Percentiles rank a stretch among this genome's conserved stretches.
Conservation (phyloP, 2,329 filamentous ascomycete genomes). For the Sordariomycetes sp. region DNA sequence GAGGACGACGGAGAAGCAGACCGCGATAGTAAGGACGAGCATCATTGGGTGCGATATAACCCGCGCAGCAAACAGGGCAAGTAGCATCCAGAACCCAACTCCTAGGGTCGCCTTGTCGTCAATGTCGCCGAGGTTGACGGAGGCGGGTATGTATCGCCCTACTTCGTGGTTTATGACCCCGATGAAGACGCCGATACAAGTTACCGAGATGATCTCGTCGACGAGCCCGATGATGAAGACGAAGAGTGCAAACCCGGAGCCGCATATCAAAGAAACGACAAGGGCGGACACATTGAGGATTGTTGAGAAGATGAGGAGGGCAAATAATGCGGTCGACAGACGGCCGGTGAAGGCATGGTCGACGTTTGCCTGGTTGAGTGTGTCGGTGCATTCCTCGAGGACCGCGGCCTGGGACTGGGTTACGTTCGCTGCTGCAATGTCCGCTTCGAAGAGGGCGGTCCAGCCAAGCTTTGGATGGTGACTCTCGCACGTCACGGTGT, state of each 20-base stretch:
- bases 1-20: not conserved
- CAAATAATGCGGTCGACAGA: slow-evolving; percentile 1
- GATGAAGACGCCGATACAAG: slow-evolving; percentile 2
- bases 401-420: not conserved
- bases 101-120: slow-evolving; percentile 2
- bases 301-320: slow-evolving; percentile 2
- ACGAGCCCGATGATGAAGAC: slow-evolving; percentile 1
- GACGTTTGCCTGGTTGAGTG: not conserved
- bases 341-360: not conserved
- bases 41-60: slow-evolving; percentile 1
- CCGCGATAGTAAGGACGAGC: not conserved
- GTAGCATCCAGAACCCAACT: slow-evolving; percentile 3
- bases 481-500: not conserved
- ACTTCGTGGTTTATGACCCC: slow-evolving; percentile 3
- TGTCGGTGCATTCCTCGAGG: not conserved
- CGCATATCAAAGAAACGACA: not conserved
- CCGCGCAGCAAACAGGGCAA: not conserved
- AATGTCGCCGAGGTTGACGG: not conserved
- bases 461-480: not conserved
- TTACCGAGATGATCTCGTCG: slow-evolving; percentile 1
- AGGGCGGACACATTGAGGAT: not conserved
- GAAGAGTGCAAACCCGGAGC: not conserved
- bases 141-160: not conserved
- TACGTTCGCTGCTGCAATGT: not conserved
- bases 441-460: not conserved